Percentiles rank a stretch among this genome's conserved stretches.
These are phyloP conservation scores for Talaromyces thailandensis DNA, from an alignment of 495 filamentous ascomycete species.

Conservation along the genomic window DNA sequence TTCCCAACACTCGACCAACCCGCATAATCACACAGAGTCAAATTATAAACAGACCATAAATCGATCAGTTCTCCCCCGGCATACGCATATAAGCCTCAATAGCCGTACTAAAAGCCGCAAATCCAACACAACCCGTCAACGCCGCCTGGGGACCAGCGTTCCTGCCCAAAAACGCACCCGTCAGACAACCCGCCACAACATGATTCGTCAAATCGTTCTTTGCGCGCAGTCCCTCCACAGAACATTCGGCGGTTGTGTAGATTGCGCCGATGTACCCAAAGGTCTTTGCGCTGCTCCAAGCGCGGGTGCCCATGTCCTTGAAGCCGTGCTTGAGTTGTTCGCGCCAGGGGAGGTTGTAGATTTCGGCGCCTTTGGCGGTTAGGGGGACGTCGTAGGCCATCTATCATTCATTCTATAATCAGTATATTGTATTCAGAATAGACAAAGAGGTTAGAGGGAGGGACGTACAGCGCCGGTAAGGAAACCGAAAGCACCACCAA, in stretches of 20 bases:
- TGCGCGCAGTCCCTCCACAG: conserved; percentile 80
- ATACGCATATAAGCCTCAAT: conserved; percentile 88
- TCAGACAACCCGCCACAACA: conserved; percentile 79
- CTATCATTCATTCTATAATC: conserved; percentile 28
- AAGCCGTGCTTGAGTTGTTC: conserved; percentile 79
- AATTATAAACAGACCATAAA: background rate
- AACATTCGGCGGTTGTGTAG: conserved; percentile 89
- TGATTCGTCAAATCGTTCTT: conserved; percentile 93
- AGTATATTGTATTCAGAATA: background rate
- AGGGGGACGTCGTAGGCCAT: conserved; percentile 88
- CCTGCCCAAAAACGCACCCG: conserved; percentile 75
- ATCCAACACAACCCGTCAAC: conserved; percentile 81
- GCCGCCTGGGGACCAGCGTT: conserved; percentile 87
- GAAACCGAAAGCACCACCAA: conserved; percentile 86
- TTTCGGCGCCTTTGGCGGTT: conserved; percentile 50
- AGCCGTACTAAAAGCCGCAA: conserved; percentile 89
- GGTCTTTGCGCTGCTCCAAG: conserved; percentile 82
- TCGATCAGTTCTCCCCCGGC: conserved; percentile 26
- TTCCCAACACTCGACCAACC: background rate
- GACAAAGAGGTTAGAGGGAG: background rate
- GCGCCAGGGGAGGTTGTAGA: conserved; percentile 65
- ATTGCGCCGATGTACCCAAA: conserved; percentile 88
- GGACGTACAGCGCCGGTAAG: conserved; percentile 84
- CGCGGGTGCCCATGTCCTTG: conserved; percentile 84
- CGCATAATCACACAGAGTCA: background rate